phyloP scores from a whole-genome alignment of 495 filamentous ascomycete species.

The Penicillium turbatum region DNA sequence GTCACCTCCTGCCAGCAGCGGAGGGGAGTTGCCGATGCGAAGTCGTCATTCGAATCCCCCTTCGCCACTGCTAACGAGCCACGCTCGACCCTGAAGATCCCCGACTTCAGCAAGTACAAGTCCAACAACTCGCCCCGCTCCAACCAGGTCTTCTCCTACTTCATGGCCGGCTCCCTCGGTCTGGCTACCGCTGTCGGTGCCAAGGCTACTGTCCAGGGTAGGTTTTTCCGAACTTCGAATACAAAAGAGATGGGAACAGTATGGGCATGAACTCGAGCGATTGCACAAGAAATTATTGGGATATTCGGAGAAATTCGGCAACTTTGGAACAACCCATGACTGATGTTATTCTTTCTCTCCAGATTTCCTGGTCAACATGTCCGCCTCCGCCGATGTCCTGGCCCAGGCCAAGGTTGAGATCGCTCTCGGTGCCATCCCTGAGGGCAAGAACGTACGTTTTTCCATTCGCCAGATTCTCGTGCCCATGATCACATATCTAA shows the following conservation, averaged over 20 bases:
- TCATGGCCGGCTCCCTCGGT: slow-evolving; percentile 95
- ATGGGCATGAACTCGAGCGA: background rate
- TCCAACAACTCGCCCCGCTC: slow-evolving; percentile 55
- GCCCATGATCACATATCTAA: slow-evolving; percentile 9
- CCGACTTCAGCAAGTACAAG: slow-evolving; percentile 85
- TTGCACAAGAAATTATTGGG: background rate
- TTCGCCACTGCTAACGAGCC: slow-evolving; percentile 40
- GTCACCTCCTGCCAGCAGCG: slow-evolving; percentile 47
- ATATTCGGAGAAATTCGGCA: slow-evolving; percentile 10
- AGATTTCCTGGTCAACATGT: slow-evolving; percentile 99
- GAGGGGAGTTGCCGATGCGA: slow-evolving; percentile 45
- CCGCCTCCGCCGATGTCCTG: slow-evolving; percentile 96
- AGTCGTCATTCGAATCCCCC: slow-evolving; percentile 50
- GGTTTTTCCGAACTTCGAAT: slow-evolving; percentile 31
- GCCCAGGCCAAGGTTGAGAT: slow-evolving; percentile 99
- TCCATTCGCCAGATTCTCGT: background rate
- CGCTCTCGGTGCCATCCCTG: slow-evolving; percentile 83
- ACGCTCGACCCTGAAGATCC: slow-evolving; percentile 65
- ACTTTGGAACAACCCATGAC: slow-evolving; percentile 10
- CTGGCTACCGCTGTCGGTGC: slow-evolving; percentile 85
- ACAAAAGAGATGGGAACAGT: background rate
- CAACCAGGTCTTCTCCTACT: slow-evolving; percentile 92
- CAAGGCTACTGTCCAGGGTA: slow-evolving; percentile 96
- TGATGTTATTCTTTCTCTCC: slow-evolving; percentile 26
- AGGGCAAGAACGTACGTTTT: slow-evolving; percentile 93